A percentile compares a stretch with the other conserved stretches of the same genome.
These are phyloP conservation scores for Russula earlei DNA, from an alignment of 768 basidiomycete genomes.

Conservation along the genomic window DNA sequence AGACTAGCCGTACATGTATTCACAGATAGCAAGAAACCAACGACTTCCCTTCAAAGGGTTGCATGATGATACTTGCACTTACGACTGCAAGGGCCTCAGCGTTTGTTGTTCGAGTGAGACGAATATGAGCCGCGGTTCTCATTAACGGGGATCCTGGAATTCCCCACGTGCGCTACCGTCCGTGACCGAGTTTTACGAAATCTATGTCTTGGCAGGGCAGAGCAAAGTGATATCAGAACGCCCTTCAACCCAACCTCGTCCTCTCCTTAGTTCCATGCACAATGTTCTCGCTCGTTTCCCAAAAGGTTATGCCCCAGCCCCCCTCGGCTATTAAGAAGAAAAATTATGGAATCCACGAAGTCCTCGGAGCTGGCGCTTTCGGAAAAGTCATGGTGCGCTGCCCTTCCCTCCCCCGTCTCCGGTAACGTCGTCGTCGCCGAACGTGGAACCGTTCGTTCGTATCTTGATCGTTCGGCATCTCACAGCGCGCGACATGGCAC, in stretches of 20 bases:
- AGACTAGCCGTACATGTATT: background rate
- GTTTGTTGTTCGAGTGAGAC: no score
- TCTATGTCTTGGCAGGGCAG: no score
- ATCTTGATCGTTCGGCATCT: no score
- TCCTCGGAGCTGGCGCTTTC: slow-evolving; percentile 78
- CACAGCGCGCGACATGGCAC: slow-evolving; percentile 66
- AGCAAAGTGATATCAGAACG: no score
- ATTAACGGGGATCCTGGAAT: background rate
- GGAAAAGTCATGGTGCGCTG: slow-evolving; percentile 80
- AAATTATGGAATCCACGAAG: slow-evolving; percentile 59
- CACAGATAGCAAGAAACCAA: background rate
- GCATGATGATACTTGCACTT: background rate
- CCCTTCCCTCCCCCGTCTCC: background rate
- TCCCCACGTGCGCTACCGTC: no score
- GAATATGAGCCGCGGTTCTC: background rate
- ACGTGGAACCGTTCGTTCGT: no score
- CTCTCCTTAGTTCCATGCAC: background rate
- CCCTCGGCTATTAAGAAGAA: slow-evolving; percentile 84
- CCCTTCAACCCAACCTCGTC: no score
- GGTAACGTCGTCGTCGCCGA: background rate
- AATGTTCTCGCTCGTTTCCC: slow-evolving; percentile 28
- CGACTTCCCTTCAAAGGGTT: background rate
- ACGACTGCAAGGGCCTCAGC: background rate
- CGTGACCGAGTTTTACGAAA: no score
- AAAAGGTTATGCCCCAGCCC: slow-evolving; percentile 71